Evolutionary conservation across 2,329 filamentous ascomycete species (phyloP).

Genomic region (Phyllosticta citriasiana): DNA sequence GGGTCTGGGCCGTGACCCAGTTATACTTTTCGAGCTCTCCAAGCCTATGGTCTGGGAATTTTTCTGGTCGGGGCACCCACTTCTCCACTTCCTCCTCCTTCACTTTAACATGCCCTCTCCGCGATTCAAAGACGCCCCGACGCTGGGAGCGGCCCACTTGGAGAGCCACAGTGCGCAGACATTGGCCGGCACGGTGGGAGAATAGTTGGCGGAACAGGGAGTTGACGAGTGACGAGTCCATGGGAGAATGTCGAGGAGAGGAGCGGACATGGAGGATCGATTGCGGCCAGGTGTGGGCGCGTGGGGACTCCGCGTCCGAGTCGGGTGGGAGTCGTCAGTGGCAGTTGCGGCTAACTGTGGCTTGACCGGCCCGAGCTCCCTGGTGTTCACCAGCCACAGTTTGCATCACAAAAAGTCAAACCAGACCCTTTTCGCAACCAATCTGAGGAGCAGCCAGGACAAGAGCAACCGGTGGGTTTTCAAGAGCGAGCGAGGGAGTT

Average conservation of each 20-base stretch:
- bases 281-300: background rate
- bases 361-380: conserved; percentile 13
- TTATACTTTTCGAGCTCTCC: conserved; percentile 77
- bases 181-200: conserved; percentile 39
- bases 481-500: background rate
- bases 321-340: background rate
- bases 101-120: background rate
- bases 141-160: conserved; percentile 1
- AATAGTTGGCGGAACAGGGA: conserved; percentile 82
- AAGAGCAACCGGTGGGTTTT: background rate
- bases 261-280: conserved; percentile 1
- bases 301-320: conserved; percentile 7
- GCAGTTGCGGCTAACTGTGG: conserved; percentile 7
- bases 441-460: background rate
- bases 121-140: conserved; percentile 1
- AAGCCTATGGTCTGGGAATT: conserved; percentile 65
- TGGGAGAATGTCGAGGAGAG: conserved; percentile 26
- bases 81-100: conserved; percentile 25
- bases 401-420: background rate
- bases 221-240: conserved; percentile 73
- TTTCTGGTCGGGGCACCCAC: conserved; percentile 77
- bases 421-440: background rate
- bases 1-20: conserved; percentile 69
- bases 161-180: conserved; percentile 2
- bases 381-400: conserved; percentile 1